phyloP scores from a whole-genome alignment of 2,329 filamentous ascomycete species.

The Clarireedia homoeocarpa region DNA sequence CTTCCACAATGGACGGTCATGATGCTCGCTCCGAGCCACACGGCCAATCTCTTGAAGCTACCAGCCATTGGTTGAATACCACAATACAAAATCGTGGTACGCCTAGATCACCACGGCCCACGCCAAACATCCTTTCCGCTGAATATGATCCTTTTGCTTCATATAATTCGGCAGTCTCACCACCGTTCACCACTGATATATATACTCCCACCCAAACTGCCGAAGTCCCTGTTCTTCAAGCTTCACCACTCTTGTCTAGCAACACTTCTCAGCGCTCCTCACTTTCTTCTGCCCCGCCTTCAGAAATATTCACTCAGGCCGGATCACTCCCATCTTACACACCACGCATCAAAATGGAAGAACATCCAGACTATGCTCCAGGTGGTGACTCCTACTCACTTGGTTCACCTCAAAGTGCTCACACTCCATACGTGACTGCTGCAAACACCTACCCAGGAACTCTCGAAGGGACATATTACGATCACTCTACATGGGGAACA shows the following conservation, averaged over 20 bases:
- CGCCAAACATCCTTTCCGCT: conserved; percentile 38
- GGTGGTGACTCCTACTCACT: conserved; percentile 21
- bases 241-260: conserved; percentile 26
- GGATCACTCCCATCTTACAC: conserved; percentile 25
- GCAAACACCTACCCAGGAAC: conserved; percentile 22
- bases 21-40: conserved; percentile 15
- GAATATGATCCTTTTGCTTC: conserved; percentile 45
- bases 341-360: conserved; percentile 29
- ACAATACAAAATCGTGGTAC: conserved; percentile 20
- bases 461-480: conserved; percentile 25
- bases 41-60: conserved; percentile 16
- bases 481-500: conserved; percentile 19
- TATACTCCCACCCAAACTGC: conserved; percentile 35
- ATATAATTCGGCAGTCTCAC: conserved; percentile 36
- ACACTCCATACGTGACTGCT: conserved; percentile 19
- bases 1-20: conserved; percentile 18
- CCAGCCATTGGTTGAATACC: conserved; percentile 23
- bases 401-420: conserved; percentile 20
- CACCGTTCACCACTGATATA: conserved; percentile 40
- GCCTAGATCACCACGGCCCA: conserved; percentile 23
- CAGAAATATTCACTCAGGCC: conserved; percentile 26
- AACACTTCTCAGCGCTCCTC: conserved; percentile 29
- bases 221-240: conserved; percentile 26
- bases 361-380: conserved; percentile 22
- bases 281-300: conserved; percentile 28